Percentiles rank a stretch among this genome's conserved stretches.
These are phyloP conservation scores for Diplotaxis tenuifolia DNA, from an alignment of 345 rosid species.

Conservation along the genomic window DNA sequence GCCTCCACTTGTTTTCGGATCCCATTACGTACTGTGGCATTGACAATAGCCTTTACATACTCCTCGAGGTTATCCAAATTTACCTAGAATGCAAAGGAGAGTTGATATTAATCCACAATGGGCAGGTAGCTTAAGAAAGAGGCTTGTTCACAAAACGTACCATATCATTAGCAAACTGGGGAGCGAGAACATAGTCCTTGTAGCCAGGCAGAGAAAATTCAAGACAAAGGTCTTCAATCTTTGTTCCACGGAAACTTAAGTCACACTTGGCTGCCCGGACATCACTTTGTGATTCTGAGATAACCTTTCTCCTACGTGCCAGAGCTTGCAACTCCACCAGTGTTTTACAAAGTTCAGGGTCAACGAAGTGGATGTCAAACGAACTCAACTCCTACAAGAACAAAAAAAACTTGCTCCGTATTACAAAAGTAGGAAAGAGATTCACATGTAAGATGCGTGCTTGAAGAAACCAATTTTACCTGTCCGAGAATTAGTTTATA, in stretches of 20 bases:
- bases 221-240: slow-evolving; percentile 81
- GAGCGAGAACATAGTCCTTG: slow-evolving; percentile 58
- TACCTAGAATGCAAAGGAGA: slow-evolving; percentile 46
- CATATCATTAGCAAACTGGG: slow-evolving; percentile 43
- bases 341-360: slow-evolving; percentile 78
- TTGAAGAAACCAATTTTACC: slow-evolving; percentile 43
- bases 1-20: slow-evolving; percentile 83
- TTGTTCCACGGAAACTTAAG: slow-evolving; percentile 52
- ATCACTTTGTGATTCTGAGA: slow-evolving; percentile 29
- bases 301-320: slow-evolving; percentile 41
- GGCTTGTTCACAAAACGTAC: slow-evolving; percentile 33
- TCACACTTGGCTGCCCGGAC: slow-evolving; percentile 35
- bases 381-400: slow-evolving; percentile 60
- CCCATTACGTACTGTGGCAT: slow-evolving; percentile 70
- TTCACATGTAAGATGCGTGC: neutral
- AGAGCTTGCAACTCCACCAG: slow-evolving; percentile 82
- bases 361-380: slow-evolving; percentile 79
- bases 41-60: slow-evolving; percentile 62
- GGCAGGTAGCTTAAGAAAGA: neutral
- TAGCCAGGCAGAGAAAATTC: slow-evolving; percentile 85
- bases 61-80: slow-evolving; percentile 69
- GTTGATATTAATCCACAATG: neutral
- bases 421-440: neutral
- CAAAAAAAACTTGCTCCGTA: slow-evolving; percentile 17
- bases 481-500: slow-evolving; percentile 77